Percentiles rank a stretch among this genome's conserved stretches.
Conservation (phyloP, 164 flowering plant species). For the Cinnamomum micranthum region DNA sequence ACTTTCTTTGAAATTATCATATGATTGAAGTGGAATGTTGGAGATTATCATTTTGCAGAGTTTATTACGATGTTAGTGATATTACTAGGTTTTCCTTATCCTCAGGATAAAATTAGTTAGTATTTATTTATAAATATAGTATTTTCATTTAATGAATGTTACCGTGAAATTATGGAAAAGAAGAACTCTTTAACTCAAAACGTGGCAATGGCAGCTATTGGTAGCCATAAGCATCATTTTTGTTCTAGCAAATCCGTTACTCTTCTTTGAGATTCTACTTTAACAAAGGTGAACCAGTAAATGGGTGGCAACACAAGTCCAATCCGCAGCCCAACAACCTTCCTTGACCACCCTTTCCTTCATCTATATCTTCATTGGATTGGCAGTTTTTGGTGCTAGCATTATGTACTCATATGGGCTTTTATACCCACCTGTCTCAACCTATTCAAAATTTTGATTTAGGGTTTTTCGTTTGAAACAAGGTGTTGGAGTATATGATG, state of each 20-base stretch:
- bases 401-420: constrained; percentile 25
- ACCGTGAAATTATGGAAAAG: too few species aligned
- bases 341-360: background rate
- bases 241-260: constrained; percentile 20
- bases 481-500: too few species aligned
- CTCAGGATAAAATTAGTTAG: too few species aligned
- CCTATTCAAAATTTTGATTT: constrained; percentile 10
- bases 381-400: constrained; percentile 15
- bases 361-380: constrained; percentile 13
- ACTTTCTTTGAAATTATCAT: too few species aligned
- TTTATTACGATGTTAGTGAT: too few species aligned
- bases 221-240: constrained; percentile 25
- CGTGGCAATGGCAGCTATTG: constrained; percentile 31
- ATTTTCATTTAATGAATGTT: too few species aligned
- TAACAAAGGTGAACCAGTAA: constrained; percentile 28
- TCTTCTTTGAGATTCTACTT: constrained; percentile 30
- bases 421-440: constrained; percentile 25
- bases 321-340: constrained; percentile 12
- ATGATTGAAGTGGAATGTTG: too few species aligned
- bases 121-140: too few species aligned
- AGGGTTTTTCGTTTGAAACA: too few species aligned
- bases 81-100: too few species aligned
- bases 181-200: background rate
- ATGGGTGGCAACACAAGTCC: constrained; percentile 33
- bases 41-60: too few species aligned